Conservation (phyloP, 78 protist species). For the Dictyostelium firmibasis region DNA sequence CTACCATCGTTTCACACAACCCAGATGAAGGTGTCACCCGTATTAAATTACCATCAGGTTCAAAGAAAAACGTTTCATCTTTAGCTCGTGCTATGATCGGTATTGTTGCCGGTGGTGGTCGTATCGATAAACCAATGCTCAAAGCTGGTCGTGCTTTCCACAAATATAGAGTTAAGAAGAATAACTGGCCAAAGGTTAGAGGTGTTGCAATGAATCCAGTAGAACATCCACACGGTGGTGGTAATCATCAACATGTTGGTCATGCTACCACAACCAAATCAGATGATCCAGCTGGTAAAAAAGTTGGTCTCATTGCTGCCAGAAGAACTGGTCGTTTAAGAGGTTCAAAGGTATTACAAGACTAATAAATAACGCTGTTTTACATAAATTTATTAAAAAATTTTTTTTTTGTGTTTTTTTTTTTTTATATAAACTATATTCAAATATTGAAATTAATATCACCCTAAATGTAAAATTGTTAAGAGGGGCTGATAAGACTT, state of each 20-base stretch:
- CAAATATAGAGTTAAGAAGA: slow-evolving; percentile 98
- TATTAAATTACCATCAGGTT: slow-evolving; percentile 97
- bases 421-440: no score
- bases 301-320: slow-evolving; percentile 99
- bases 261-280: slow-evolving; percentile 96
- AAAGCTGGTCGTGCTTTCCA: slow-evolving; percentile 99
- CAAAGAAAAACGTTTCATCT: slow-evolving; percentile 95
- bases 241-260: slow-evolving; percentile 99
- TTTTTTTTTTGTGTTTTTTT: no score
- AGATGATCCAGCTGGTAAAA: slow-evolving; percentile 96
- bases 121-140: slow-evolving; percentile 99
- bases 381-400: no score
- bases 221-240: slow-evolving; percentile 99
- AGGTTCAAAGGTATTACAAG: no score
- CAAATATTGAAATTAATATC: no score
- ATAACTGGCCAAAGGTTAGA: slow-evolving; percentile 99
- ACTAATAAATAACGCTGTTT: no score
- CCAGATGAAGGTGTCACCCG: slow-evolving; percentile 95
- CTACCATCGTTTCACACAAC: slow-evolving; percentile 97
- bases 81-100: slow-evolving; percentile 98
- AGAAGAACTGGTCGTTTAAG: slow-evolving; percentile 97
- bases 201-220: slow-evolving; percentile 99
- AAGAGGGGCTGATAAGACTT: no score
- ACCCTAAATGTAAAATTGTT: no score
- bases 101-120: slow-evolving; percentile 99